Base-by-base conservation (phyloP, 257 asterid genomes). In the Apocynum venetum region DNA sequence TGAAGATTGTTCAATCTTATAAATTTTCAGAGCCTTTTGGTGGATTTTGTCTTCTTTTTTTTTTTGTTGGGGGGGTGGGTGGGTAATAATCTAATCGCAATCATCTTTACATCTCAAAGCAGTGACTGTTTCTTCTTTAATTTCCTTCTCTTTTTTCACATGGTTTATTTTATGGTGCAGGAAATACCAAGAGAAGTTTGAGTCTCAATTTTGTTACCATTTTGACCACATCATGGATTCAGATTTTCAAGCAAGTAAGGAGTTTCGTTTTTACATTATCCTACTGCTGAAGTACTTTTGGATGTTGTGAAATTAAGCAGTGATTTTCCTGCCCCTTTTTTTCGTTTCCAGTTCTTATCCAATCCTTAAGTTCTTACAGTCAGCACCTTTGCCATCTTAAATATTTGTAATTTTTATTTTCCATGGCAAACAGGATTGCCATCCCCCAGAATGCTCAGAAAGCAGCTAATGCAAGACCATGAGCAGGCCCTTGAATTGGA, bases 111-210 rank as follows among this genome's bases (percentile, higher is more conserved):
- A 11, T 31, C 67, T 31, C 15, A 15, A 25, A 25, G 31, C 14
- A 67, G 20, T 70, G 12, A 46, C 9, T 8, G 31, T 6, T 13
- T 20, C 69, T 8, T 25, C 31, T 25, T 25, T 25, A 0, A 25
- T 25, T 63, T 59, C 44, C 8, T 13, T 48, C 36, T 51, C 49
- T 43, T n/a, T 15, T 63, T 25, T 25, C 25, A 31, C 25, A 67
- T 38, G 55, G 66, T 76, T 71, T 65, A 74, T 72, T 78, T 14
- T 74, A 60, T 75, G 41, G 53, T 79, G 86, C 89, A 93, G 98
- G 91, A 93, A 86, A 84, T 84, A 83, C 86, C 83, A 70, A 25
- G 97, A 88, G 53, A 89, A 80, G 51, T 72, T 86, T 69, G 98
- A 90, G 56, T 80, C 87, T 75, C 88, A 88, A 8, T 65, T 83